Evolutionary conservation across 345 rosid species (phyloP).

Genomic region (Eutrema heterophyllum): DNA sequence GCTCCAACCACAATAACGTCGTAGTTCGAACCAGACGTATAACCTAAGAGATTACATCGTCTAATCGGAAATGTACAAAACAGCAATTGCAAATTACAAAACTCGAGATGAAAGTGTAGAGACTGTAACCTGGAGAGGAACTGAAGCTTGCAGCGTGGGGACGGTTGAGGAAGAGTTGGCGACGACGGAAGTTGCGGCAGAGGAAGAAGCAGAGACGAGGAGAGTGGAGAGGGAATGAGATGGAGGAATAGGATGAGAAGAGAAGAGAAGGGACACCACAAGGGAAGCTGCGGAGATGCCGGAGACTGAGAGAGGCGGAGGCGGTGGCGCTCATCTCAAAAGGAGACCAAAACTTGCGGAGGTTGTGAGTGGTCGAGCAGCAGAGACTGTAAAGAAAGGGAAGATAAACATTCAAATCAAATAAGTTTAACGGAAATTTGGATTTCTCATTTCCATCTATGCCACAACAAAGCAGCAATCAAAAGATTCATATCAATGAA

Average conservation of each 20-base stretch:
- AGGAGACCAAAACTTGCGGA: neutral
- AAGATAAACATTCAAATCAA: too few relatives aligned
- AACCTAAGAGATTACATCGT: constrained; percentile 38
- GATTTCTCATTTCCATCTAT: too few relatives aligned
- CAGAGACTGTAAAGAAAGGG: too few relatives aligned
- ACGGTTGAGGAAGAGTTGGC: constrained; percentile 19
- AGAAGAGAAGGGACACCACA: constrained; percentile 8
- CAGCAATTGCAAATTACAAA: neutral
- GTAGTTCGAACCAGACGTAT: constrained; percentile 49
- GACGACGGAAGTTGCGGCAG: constrained; percentile 30
- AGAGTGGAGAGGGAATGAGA: constrained; percentile 20
- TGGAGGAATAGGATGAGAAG: constrained; percentile 10
- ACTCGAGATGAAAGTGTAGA: neutral
- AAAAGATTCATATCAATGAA: too few relatives aligned
- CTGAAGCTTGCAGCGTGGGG: neutral
- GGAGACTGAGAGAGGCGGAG: constrained; percentile 11
- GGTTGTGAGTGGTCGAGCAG: constrained; percentile 7
- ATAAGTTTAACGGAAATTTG: too few relatives aligned
- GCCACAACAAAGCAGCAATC: too few relatives aligned
- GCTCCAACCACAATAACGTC: constrained; percentile 95
- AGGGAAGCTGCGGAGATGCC: constrained; percentile 23
- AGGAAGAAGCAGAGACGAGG: constrained; percentile 12
- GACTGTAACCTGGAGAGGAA: neutral
- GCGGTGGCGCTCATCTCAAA: constrained; percentile 18
- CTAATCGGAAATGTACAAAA: neutral